These are phyloP conservation scores for Glonium stellatum DNA, from an alignment of 495 filamentous ascomycete genomes.

Conservation along the genomic window DNA sequence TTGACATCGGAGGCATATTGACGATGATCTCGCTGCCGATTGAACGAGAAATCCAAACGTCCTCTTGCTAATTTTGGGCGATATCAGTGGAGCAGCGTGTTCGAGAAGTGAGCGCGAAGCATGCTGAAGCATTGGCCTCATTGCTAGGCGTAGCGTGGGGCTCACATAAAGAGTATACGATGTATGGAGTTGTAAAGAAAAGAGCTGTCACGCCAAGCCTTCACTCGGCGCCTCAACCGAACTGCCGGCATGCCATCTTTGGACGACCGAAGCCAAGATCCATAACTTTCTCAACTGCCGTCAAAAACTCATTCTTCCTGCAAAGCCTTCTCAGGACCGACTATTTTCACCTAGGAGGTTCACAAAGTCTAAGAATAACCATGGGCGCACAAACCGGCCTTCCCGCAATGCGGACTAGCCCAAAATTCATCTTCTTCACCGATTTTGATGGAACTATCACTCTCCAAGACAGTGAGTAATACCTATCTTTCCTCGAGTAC, in stretches of 20 bases:
- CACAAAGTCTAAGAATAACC: neutral
- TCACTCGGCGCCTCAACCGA: neutral
- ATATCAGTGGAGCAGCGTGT: neutral
- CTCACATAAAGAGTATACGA: neutral
- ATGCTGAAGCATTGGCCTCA: constrained; percentile 32
- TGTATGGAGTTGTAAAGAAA: neutral
- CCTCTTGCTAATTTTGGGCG: neutral
- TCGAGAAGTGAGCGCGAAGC: constrained; percentile 20
- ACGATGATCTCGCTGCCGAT: constrained; percentile 1
- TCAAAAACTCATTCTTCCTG: neutral
- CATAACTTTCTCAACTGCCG: neutral
- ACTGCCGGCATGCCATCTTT: neutral
- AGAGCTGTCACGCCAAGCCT: neutral
- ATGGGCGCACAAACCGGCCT: constrained; percentile 21
- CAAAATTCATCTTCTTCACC: constrained; percentile 88
- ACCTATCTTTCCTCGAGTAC: neutral
- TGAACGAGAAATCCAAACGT: neutral
- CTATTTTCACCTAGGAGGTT: neutral
- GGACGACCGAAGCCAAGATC: neutral
- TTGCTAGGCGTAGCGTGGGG: constrained; percentile 12
- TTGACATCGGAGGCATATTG: constrained; percentile 29
- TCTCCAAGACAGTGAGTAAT: constrained; percentile 62
- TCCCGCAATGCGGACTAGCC: constrained; percentile 26
- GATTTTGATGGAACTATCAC: constrained; percentile 98
- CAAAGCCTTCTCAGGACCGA: neutral